Evolutionary conservation across 805 yeast species (phyloP).

Genomic region (Priceomyces fermenticarens): DNA sequence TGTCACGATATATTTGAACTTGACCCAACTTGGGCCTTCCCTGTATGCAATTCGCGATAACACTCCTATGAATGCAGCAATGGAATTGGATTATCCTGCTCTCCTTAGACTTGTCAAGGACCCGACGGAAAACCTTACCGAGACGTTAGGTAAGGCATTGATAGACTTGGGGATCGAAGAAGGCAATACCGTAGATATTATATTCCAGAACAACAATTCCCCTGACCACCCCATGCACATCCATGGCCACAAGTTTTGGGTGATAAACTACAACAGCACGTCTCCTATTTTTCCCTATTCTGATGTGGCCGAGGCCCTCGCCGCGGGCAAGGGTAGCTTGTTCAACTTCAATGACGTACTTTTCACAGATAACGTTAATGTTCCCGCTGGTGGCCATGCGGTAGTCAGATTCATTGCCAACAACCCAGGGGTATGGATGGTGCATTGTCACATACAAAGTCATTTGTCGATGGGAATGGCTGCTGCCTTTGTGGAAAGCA

Average conservation of each 20-base stretch:
- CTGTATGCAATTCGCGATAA: no score
- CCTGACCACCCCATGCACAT: slow-evolving; percentile 34
- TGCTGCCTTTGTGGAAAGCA: slow-evolving; percentile 7
- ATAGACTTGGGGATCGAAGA: no score
- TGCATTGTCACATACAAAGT: slow-evolving; percentile 34
- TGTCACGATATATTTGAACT: no score
- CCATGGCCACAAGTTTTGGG: slow-evolving; percentile 32
- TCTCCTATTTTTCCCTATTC: slow-evolving; percentile 19
- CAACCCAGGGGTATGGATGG: slow-evolving; percentile 29
- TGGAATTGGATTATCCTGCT: slow-evolving; percentile 4
- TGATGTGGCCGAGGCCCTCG: slow-evolving; percentile 23
- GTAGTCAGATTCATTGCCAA: slow-evolving; percentile 29
- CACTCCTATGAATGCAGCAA: no score
- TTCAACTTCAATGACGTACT: slow-evolving; percentile 20
- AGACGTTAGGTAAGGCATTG: no score
- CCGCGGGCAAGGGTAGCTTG: slow-evolving; percentile 12
- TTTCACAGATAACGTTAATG: slow-evolving; percentile 22
- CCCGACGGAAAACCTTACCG: slow-evolving; percentile 13
- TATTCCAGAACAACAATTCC: slow-evolving; percentile 23
- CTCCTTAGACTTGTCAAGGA: slow-evolving; percentile 9
- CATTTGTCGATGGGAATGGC: slow-evolving; percentile 32
- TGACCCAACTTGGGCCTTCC: no score
- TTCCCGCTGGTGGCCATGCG: slow-evolving; percentile 30
- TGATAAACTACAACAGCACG: slow-evolving; percentile 23
- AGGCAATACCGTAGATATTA: slow-evolving; percentile 31